These are phyloP conservation scores for Ulvella scutata DNA, from an alignment of 139 green algal species.

Conservation along the genomic window DNA sequence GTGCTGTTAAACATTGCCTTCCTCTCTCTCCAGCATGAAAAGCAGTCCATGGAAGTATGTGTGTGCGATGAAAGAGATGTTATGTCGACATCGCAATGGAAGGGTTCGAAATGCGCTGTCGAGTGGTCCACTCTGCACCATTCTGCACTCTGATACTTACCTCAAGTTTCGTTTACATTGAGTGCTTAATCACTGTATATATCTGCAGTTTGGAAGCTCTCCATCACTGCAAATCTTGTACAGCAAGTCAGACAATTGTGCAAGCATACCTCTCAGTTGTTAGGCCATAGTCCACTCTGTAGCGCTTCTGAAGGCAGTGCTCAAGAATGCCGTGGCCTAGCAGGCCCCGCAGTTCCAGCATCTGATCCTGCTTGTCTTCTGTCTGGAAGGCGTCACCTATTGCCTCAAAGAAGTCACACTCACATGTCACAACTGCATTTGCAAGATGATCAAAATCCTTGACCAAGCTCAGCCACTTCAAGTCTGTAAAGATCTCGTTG, in stretches of 20 bases:
- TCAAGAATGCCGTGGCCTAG: constrained; percentile 24
- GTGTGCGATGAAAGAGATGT: too few relatives aligned
- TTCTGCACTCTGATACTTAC: too few relatives aligned
- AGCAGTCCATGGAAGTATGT: too few relatives aligned
- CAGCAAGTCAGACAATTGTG: background rate
- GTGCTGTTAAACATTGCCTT: too few relatives aligned
- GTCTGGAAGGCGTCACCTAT: background rate
- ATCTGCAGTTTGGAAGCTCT: too few relatives aligned
- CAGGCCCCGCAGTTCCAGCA: constrained; percentile 33
- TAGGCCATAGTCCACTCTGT: constrained; percentile 24
- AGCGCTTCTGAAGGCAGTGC: constrained; percentile 26
- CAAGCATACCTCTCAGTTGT: background rate
- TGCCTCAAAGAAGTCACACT: background rate
- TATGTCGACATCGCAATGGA: too few relatives aligned
- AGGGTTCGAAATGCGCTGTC: too few relatives aligned
- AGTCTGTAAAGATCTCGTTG: background rate
- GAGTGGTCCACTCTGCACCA: too few relatives aligned
- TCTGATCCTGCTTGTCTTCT: constrained; percentile 8
- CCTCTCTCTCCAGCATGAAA: too few relatives aligned
- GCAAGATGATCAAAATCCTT: background rate
- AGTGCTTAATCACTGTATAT: too few relatives aligned
- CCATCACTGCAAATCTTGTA: too few relatives aligned
- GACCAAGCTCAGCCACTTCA: background rate
- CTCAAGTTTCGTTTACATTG: too few relatives aligned
- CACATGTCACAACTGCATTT: background rate